Percentiles rank a stretch among this genome's conserved stretches.
phyloP scores from a whole-genome alignment of 768 basidiomycete genomes.

The Mycena belliarum region DNA sequence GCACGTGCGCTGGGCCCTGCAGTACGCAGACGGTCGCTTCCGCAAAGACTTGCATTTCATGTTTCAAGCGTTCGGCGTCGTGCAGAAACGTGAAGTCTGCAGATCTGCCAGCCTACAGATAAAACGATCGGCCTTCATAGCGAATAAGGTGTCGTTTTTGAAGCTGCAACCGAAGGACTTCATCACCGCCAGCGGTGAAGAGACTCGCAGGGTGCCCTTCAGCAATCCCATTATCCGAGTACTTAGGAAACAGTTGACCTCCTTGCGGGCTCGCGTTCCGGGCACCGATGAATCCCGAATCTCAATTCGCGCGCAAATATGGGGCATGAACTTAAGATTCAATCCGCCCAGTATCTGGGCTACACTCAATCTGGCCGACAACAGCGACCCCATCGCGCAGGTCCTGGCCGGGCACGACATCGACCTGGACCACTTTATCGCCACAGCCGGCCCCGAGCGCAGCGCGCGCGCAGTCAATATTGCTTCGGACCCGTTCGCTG shows the following conservation, averaged over 20 bases:
- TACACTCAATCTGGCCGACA: slow-evolving; percentile 44
- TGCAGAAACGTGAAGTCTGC: slow-evolving; percentile 30
- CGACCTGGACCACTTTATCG: slow-evolving; percentile 39
- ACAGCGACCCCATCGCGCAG: slow-evolving; percentile 45
- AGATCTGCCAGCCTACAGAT: slow-evolving; percentile 35
- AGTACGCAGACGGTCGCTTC: slow-evolving; percentile 32
- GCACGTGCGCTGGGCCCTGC: too few species aligned
- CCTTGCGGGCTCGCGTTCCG: slow-evolving; percentile 24
- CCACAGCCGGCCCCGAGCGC: slow-evolving; percentile 26
- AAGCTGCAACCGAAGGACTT: slow-evolving; percentile 32
- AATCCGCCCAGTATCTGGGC: slow-evolving; percentile 41
- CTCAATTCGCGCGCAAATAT: slow-evolving; percentile 33
- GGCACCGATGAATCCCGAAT: slow-evolving; percentile 36
- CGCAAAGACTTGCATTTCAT: slow-evolving; percentile 28
- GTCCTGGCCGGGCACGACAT: slow-evolving; percentile 44
- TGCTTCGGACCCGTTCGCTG: slow-evolving; percentile 40
- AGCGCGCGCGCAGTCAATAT: slow-evolving; percentile 27
- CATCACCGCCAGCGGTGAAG: slow-evolving; percentile 35
- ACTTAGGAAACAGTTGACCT: slow-evolving; percentile 28
- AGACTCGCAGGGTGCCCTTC: slow-evolving; percentile 22
- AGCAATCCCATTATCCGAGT: slow-evolving; percentile 28
- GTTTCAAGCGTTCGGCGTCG: slow-evolving; percentile 32
- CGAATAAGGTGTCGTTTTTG: slow-evolving; percentile 22
- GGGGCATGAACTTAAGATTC: slow-evolving; percentile 32
- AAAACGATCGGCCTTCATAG: slow-evolving; percentile 22